Evolutionary conservation across 257 asterid genomes (phyloP).

Genomic region (Solanum verrucosum): DNA sequence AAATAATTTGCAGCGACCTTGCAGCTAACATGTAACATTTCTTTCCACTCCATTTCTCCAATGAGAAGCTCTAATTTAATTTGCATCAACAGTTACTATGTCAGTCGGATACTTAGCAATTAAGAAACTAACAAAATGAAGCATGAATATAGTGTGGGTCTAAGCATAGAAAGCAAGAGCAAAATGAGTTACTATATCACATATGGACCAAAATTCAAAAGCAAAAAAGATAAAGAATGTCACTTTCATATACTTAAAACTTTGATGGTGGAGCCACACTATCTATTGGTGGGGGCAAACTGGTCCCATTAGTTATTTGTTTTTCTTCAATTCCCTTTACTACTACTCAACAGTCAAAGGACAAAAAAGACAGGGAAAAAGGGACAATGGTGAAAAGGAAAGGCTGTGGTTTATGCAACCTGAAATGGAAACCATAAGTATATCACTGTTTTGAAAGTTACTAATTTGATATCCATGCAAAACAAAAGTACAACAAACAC

Average conservation of each 20-base stretch:
- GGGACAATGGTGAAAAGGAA: not conserved
- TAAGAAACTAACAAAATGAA: not conserved
- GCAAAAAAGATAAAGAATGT: not conserved
- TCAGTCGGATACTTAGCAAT: slow-evolving; percentile 11
- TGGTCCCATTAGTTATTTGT: not conserved
- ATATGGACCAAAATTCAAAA: not conserved
- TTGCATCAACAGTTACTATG: not conserved
- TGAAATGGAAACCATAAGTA: not conserved
- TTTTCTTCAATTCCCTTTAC: not conserved
- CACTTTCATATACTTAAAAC: not conserved
- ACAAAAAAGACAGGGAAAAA: not conserved
- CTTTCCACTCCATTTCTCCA: slow-evolving; percentile 67
- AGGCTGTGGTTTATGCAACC: not conserved
- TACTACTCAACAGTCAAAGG: not conserved
- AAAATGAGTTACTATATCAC: not conserved
- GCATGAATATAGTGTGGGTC: not conserved
- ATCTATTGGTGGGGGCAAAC: not conserved
- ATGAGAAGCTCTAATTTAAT: slow-evolving; percentile 47
- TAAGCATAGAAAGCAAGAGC: not conserved
- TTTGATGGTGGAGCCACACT: not conserved
- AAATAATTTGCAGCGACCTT: slow-evolving; percentile 48
- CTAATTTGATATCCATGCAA: not conserved
- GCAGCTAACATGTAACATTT: slow-evolving; percentile 68
- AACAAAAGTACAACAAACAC: not conserved
- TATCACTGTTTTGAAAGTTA: not conserved